phyloP scores from a whole-genome alignment of 345 rosid species.

The Aquilaria yunnanensis region DNA sequence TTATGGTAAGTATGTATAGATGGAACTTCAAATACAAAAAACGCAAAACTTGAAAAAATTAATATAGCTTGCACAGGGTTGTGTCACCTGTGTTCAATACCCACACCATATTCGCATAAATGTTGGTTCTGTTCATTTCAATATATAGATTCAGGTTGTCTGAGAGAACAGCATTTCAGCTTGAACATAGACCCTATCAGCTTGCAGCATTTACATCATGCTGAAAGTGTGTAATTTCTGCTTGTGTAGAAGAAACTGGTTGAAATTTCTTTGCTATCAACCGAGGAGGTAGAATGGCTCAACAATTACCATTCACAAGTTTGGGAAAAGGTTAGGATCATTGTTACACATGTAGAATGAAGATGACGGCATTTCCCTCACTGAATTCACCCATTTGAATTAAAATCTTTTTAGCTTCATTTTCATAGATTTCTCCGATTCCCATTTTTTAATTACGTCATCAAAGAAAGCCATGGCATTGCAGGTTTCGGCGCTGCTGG shows the following conservation, averaged over 20 bases:
- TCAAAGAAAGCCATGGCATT: background rate
- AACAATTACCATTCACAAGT: constrained; percentile 76
- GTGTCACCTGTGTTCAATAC: no score
- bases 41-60: no score
- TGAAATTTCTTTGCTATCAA: constrained; percentile 53
- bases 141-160: no score
- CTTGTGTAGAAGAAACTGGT: constrained; percentile 62
- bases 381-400: background rate
- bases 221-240: background rate
- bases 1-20: no score
- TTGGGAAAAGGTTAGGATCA: constrained; percentile 71
- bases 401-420: background rate
- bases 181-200: no score
- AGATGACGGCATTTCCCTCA: background rate
- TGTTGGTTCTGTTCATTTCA: no score
- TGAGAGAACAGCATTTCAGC: no score
- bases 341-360: background rate
- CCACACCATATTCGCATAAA: no score
- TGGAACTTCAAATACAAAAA: no score
- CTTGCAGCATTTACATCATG: no score
- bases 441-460: background rate
- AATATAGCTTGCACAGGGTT: no score
- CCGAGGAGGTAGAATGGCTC: constrained; percentile 69
- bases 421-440: background rate
- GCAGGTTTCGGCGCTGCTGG: constrained; percentile 85